Evolutionary conservation across 768 basidiomycete species (phyloP), one percentile per base, ranked within the genome.

Genomic region (Amanita molliuscula): DNA sequence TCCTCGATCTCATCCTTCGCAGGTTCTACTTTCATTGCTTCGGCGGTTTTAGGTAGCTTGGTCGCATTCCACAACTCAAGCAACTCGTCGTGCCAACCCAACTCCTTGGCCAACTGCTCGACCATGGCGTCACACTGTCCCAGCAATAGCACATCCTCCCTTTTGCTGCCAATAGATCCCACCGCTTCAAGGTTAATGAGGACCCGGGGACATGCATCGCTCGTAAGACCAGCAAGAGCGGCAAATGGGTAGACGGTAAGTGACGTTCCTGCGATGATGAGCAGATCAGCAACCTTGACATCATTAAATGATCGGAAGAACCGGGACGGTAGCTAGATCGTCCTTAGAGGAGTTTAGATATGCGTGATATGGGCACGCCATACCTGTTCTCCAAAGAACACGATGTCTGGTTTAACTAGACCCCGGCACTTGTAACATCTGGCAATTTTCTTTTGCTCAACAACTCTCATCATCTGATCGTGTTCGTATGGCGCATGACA

Each of bases 211-310:
- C 83, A 89, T 7, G 56, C 55, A 1, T 66, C 52, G 3, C 71
- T 69, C 0, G 85, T 81, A 50, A 75, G 63, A 37, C 68, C 65
- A 8, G 84, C 76, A 20, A 98, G 78, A 1, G 79, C 78, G 4
- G 93, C 91, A 62, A 98, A 96, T 1, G 90, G 91, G 47, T 85
- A 80, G 9, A 93, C 88, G 0, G 79, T 82, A 42, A 95, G 73
- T 1, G 91, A 94, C 0, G 94, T 97, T 23, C 94, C 93, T 56
- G 96, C 82, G 40, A 96, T 78, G 57, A 97, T 82, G 34, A 96
- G 76, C 18, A 98, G 74, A 63, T 98, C 92, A 6, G 88, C 89
- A n/a, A 71, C 53, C 4, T 59, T 58, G 26, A 96, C 62, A 16
- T 69, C 66, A 1, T 70, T 69, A 5, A 87, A 67, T 13, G 78